Base-by-base conservation (phyloP, 2,329 filamentous ascomycete species). In the Monosporascus sp. region DNA sequence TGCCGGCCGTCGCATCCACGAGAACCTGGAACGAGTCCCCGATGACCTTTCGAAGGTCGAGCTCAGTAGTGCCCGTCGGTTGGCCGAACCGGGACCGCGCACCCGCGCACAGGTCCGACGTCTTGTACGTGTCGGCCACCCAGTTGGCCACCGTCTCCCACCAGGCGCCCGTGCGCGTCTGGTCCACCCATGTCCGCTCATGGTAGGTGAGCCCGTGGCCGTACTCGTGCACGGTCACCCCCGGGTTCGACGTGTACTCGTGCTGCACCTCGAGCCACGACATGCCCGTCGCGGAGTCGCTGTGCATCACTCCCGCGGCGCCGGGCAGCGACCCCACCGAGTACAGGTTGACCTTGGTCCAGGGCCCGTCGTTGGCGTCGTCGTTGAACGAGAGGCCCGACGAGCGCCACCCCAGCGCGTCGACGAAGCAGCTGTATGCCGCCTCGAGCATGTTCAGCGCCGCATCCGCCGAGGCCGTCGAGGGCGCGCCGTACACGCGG, bases 61-160 rank as follows among this genome's bases (percentile, higher is more conserved):
- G 74, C 3, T 74, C 59, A 0, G 74, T 72, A 15, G 65, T 60
- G 3, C 68, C 68, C 7, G 61, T 60, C 1, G 66, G 50, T 52
- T 73, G 72, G 22, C 64, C 66, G 50, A 71, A 67, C 17, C 65
- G 62, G 2, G 62, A 47, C n/a, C 76, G 65, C 0, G 74, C 70
- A 0, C 58, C 58, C 2, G 69, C 71, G 57, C 77, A 80, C 3
- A 74, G 63, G 0, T 71, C 62, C 0, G 73, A 76, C 0, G 75
- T 77, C 52, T 72, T 67, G 62, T 75, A 79, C 0, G 72, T 75
- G 53, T 79, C 77, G 4, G 75, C 74, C 5, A 79, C 68, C 65
- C 72, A 79, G 55, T 80, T 76, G 38, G 77, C 77, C 0, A 79
- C 64, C 1, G 76, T 73, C 63, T 79, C 77, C 75, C 75, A 78